Percentiles rank a stretch among this genome's conserved stretches.
Conservation (phyloP, 805 yeast genomes). For the Metschnikowia hibisci region DNA sequence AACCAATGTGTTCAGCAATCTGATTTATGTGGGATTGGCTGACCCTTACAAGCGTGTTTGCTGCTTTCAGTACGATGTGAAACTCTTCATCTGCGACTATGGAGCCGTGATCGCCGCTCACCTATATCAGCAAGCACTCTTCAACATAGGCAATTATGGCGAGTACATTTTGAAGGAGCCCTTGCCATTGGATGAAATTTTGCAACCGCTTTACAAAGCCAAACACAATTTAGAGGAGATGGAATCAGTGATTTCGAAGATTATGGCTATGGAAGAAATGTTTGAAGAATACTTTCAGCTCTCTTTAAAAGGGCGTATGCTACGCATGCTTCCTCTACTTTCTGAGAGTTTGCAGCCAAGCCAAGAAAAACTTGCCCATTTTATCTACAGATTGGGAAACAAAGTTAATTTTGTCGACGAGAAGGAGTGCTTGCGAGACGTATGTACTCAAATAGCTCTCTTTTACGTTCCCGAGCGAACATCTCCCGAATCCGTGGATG, state of each 20-base stretch:
- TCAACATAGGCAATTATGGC: conserved; percentile 84
- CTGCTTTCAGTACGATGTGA: conserved; percentile 82
- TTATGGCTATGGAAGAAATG: conserved; percentile 66
- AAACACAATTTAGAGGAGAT: conserved; percentile 16
- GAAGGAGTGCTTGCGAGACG: conserved; percentile 58
- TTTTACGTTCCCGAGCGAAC: conserved; percentile 65
- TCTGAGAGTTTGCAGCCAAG: conserved; percentile 62
- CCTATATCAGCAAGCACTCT: conserved; percentile 75
- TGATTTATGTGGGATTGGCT: conserved; percentile 77
- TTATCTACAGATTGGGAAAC: conserved; percentile 58
- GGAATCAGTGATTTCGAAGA: conserved; percentile 15
- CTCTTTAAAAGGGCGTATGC: conserved; percentile 25
- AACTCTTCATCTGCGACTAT: conserved; percentile 75
- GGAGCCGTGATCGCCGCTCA: conserved; percentile 62
- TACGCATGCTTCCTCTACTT: conserved; percentile 64
- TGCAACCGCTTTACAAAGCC: conserved; percentile 34
- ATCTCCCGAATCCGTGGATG: conserved; percentile 16
- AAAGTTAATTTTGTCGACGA: conserved; percentile 67
- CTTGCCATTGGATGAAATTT: conserved; percentile 26
- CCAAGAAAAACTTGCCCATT: conserved; percentile 58
- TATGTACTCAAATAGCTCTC: conserved; percentile 65
- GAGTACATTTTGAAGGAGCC: conserved; percentile 24
- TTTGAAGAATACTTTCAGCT: conserved; percentile 67
- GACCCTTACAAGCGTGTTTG: conserved; percentile 67
- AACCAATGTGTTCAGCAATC: conserved; percentile 64